Percentiles rank a stretch among this genome's conserved stretches.
Evolutionary conservation across 345 rosid species (phyloP).

Genomic region (Erodium maritimum): DNA sequence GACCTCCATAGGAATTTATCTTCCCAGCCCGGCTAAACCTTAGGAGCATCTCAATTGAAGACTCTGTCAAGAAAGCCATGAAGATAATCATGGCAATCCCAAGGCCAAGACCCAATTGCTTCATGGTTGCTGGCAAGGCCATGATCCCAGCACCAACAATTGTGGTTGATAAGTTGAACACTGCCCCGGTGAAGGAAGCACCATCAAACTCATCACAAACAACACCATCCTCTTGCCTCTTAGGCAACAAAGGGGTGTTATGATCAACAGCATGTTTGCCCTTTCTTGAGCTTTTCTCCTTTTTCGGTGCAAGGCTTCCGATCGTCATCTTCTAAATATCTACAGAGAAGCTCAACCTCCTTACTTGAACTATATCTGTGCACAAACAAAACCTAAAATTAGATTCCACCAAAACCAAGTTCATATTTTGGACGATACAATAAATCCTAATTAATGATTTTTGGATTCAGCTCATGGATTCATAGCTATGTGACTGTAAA

Average conservation of each 20-base stretch:
- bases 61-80: constrained; percentile 73
- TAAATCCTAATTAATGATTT: not conserved
- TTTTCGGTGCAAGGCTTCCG: constrained; percentile 26
- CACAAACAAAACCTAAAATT: not conserved
- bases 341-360: constrained; percentile 4
- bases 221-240: constrained; percentile 25
- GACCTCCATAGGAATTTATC: constrained; percentile 52
- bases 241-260: constrained; percentile 48
- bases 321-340: constrained; percentile 38
- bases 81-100: constrained; percentile 60
- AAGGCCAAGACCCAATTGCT: constrained; percentile 60
- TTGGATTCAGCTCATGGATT: not conserved
- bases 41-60: constrained; percentile 68
- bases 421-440: not conserved
- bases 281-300: constrained; percentile 37
- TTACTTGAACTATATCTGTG: not conserved
- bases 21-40: constrained; percentile 69
- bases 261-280: constrained; percentile 27
- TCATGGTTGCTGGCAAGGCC: constrained; percentile 96
- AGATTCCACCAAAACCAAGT: not conserved
- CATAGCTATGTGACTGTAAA: not conserved
- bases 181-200: constrained; percentile 84
- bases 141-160: constrained; percentile 93
- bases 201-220: constrained; percentile 53
- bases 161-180: constrained; percentile 77